These are phyloP conservation scores for Arabidopsis suecica DNA, from an alignment of 345 rosid species.

Conservation along the genomic window DNA sequence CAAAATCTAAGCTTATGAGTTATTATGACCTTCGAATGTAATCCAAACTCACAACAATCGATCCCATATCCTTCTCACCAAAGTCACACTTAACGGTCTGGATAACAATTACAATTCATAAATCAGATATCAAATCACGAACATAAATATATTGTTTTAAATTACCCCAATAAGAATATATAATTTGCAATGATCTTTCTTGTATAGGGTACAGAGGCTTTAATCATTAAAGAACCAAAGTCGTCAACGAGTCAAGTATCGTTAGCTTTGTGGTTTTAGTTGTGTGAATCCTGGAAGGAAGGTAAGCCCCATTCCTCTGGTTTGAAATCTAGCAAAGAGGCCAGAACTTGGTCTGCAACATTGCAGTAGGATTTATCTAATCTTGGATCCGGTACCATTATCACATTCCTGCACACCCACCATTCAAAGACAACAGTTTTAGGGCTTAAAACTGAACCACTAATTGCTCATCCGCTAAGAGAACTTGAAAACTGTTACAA, in stretches of 20 bases:
- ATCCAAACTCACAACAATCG: not conserved
- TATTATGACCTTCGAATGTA: not conserved
- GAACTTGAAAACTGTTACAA: conserved; percentile 20
- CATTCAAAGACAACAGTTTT: not conserved
- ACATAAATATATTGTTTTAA: not conserved
- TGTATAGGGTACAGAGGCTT: not conserved
- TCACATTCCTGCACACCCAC: conserved; percentile 59
- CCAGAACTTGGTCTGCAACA: conserved; percentile 75
- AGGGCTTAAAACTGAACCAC: not conserved
- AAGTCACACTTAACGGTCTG: not conserved
- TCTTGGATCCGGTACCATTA: conserved; percentile 93
- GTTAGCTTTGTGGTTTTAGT: conserved; percentile 24
- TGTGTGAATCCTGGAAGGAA: conserved; percentile 51
- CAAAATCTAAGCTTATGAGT: not conserved
- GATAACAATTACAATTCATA: not conserved
- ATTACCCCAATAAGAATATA: not conserved
- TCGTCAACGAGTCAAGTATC: conserved; percentile 21
- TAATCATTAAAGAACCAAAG: conserved; percentile 24
- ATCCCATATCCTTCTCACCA: not conserved
- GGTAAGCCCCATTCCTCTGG: conserved; percentile 80
- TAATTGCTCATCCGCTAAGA: not conserved
- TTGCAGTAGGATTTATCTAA: conserved; percentile 67
- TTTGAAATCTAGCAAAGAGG: conserved; percentile 69
- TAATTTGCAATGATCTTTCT: not conserved
- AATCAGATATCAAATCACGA: not conserved